Percentiles rank a stretch among this genome's conserved stretches.
These are phyloP conservation scores for Trypanosoma cruzi DNA, from an alignment of 208 protist species.

Conservation along the genomic window DNA sequence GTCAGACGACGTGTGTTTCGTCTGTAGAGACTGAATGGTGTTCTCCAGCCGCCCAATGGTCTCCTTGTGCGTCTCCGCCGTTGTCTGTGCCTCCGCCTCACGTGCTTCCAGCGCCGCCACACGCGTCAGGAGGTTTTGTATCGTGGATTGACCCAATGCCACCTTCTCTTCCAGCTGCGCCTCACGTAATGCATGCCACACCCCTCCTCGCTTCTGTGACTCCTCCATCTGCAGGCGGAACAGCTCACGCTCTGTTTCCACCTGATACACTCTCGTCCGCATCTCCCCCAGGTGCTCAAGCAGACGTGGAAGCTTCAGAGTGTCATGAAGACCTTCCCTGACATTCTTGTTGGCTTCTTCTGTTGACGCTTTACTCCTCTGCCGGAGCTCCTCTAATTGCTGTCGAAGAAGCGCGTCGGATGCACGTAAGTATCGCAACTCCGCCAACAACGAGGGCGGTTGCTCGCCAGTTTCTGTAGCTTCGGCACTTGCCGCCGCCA, in stretches of 20 bases:
- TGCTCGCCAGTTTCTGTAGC: slow-evolving; percentile 42
- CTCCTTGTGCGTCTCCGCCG: not conserved
- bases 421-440: slow-evolving; percentile 60
- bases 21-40: slow-evolving; percentile 19
- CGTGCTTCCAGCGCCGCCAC: slow-evolving; percentile 8
- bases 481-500: slow-evolving; percentile 1
- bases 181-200: slow-evolving; percentile 29
- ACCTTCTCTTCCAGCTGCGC: slow-evolving; percentile 35
- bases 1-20: slow-evolving; percentile 4
- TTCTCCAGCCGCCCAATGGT: slow-evolving; percentile 19
- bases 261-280: slow-evolving; percentile 4
- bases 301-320: slow-evolving; percentile 18
- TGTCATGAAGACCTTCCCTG: slow-evolving; percentile 17
- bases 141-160: slow-evolving; percentile 20
- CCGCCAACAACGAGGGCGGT: slow-evolving; percentile 47
- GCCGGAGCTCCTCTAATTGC: slow-evolving; percentile 42
- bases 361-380: slow-evolving; percentile 6
- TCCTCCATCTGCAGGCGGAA: slow-evolving; percentile 33
- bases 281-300: slow-evolving; percentile 30
- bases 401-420: slow-evolving; percentile 51
- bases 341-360: slow-evolving; percentile 26
- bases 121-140: slow-evolving; percentile 6
- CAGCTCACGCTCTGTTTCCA: slow-evolving; percentile 26
- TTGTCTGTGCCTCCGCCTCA: slow-evolving; percentile 15
- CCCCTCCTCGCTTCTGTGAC: slow-evolving; percentile 21